Evolutionary conservation across 306 rosid species (phyloP), one percentile per base, ranked within the genome.

Genomic region (Vigna radiata): DNA sequence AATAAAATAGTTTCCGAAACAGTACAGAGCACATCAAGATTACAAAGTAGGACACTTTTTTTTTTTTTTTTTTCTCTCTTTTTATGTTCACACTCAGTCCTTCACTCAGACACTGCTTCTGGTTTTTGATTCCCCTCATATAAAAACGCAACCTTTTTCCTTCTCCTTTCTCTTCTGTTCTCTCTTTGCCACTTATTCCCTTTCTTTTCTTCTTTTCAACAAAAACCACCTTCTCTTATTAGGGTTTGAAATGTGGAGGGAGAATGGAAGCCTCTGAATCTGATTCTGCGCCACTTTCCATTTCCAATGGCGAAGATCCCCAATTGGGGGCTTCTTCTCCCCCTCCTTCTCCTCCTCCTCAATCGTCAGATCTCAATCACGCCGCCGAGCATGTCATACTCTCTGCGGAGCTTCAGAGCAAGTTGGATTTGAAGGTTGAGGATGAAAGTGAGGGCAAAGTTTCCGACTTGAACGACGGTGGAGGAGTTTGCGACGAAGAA

Each of bases 221-320:
- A 29, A 16, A 70, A 65, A 47, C 21, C 66, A 48, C 17, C 62
- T 23, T 48, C 48, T 36, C 14, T 66, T 83, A n/a, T 88, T 94
- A 96, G 99, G 99, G 97, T 85, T 89, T 92, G 97, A 92, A 89
- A 96, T 91, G 98, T 92, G 94, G 91, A 87, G 84, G 89, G 81
- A 90, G 80, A 83, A 96, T 92, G 99, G 94, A 84, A 70, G 80
- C 63, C 78, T 85, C 89, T 88, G 89, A 92, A 85, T 81, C 88
- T 27, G 79, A 83, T 55, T 77, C 70, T 8, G 75, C 53, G 47
- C 16, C 80, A 15, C 52, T 76, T 27, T 59, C 21, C 56, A 21
- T 5, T 43, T 19, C 83, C 18, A 69, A 68, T 74, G 43, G 31
- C 53, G n/a, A 19, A 18, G 85, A 66, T 25, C 21, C 72, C 18